These are phyloP conservation scores for Haematococcus lacustris DNA, from an alignment of 139 green algal genomes.

Conservation along the genomic window DNA sequence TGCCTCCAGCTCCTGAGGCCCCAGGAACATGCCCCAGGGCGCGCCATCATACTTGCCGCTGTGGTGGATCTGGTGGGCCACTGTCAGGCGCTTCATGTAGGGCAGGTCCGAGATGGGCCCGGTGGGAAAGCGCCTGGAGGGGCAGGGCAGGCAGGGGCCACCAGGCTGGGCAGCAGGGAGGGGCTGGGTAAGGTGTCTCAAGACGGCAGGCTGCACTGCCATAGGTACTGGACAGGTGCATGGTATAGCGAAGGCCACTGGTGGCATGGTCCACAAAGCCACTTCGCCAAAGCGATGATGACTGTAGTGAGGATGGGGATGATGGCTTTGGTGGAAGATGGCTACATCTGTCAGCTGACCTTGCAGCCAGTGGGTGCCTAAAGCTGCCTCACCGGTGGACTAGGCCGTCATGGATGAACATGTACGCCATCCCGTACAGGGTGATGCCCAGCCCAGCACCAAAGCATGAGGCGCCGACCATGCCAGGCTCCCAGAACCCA, in stretches of 20 bases:
- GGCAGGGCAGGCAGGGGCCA: neutral
- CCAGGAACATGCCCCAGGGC: conserved; percentile 94
- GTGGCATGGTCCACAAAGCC: too few relatives aligned
- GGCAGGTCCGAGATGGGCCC: conserved; percentile 86
- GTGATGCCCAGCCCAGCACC: conserved; percentile 94
- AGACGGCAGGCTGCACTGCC: too few relatives aligned
- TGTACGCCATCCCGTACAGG: conserved; percentile 94
- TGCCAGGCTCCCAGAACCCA: conserved; percentile 77
- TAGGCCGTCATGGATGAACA: conserved; percentile 97
- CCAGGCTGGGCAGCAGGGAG: too few relatives aligned
- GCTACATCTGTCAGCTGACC: too few relatives aligned
- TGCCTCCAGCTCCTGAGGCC: conserved; percentile 67
- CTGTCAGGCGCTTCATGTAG: conserved; percentile 75
- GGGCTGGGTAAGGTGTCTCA: too few relatives aligned
- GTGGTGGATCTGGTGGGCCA: conserved; percentile 94
- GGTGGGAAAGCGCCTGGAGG: conserved; percentile 72
- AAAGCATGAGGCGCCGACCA: conserved; percentile 76
- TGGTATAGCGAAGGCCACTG: too few relatives aligned
- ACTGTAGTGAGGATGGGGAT: too few relatives aligned
- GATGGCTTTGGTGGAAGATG: too few relatives aligned
- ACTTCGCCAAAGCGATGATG: too few relatives aligned
- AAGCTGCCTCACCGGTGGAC: conserved; percentile 60
- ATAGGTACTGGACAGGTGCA: too few relatives aligned
- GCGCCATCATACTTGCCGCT: conserved; percentile 86
- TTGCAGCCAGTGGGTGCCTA: too few relatives aligned